Percentiles rank a stretch among this genome's conserved stretches.
These are phyloP conservation scores for Cynara cardunculus DNA, from an alignment of 129 eudicot genomes.

Conservation along the genomic window DNA sequence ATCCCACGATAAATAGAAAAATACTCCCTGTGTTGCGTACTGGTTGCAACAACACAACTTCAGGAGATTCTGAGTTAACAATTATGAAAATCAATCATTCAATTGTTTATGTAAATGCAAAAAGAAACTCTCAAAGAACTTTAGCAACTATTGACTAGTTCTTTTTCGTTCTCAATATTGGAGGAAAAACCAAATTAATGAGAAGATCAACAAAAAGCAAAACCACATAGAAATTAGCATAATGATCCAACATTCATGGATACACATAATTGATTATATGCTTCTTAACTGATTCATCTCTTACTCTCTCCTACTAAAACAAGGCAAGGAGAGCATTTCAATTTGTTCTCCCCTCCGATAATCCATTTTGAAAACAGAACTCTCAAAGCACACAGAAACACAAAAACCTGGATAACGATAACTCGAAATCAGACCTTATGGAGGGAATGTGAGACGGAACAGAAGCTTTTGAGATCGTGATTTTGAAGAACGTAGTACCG, in stretches of 20 bases:
- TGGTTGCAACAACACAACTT: neutral
- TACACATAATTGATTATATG: neutral
- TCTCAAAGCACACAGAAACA: neutral
- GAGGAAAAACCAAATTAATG: neutral
- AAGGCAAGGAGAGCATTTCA: neutral
- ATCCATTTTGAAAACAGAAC: neutral
- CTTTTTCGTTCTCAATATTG: neutral
- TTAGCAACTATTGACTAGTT: neutral
- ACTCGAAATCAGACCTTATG: slow-evolving; percentile 4
- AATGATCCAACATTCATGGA: neutral
- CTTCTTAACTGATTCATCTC: neutral
- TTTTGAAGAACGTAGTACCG: slow-evolving; percentile 29
- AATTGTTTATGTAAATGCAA: neutral
- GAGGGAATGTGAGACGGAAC: neutral
- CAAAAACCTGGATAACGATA: neutral
- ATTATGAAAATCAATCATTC: neutral
- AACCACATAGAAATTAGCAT: neutral
- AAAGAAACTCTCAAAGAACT: neutral
- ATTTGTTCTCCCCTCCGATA: neutral
- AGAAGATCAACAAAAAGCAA: neutral
- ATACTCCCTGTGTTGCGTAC: neutral
- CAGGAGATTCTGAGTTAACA: neutral
- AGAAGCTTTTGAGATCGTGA: slow-evolving; percentile 15
- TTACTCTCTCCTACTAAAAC: neutral
- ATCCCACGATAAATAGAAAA: too few relatives aligned